A percentile compares a stretch with the other conserved stretches of the same genome.
Conservation (phyloP, 192 early-diverging fungal genomes). For the Coemansia sp. region DNA sequence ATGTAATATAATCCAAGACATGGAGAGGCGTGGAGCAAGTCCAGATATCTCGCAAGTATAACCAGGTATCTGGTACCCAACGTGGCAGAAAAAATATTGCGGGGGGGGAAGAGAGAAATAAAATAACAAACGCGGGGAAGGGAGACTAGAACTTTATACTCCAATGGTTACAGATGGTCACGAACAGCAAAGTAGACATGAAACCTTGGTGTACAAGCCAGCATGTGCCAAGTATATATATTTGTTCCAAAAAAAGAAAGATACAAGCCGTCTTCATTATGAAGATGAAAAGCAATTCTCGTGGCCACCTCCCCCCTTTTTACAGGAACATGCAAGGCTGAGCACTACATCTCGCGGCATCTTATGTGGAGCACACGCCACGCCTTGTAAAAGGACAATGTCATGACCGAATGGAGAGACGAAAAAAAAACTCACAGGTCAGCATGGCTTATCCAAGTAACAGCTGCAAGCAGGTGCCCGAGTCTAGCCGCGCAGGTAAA, state of each 20-base stretch:
- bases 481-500: not conserved
- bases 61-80: conserved; percentile 1
- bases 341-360: not conserved
- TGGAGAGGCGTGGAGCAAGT: conserved; percentile 2
- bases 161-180: not conserved
- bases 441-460: not conserved
- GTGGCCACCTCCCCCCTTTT: not conserved
- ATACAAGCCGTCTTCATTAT: not conserved
- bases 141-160: not conserved
- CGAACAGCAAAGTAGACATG: not conserved
- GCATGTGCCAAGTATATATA: conserved; percentile 1
- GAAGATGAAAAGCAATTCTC: not conserved
- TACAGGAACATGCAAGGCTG: conserved; percentile 5
- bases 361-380: not conserved
- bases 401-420: not conserved
- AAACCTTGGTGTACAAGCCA: not conserved
- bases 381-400: not conserved
- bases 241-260: not conserved
- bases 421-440: not conserved
- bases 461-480: not conserved
- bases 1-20: conserved; percentile 12
- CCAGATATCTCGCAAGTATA: not conserved
- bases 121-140: not conserved
- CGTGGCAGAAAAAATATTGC: not conserved
- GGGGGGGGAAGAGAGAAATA: not conserved